These are phyloP conservation scores for Colletotrichum kahawae DNA, from an alignment of 2,329 filamentous ascomycete species.

Conservation along the genomic window DNA sequence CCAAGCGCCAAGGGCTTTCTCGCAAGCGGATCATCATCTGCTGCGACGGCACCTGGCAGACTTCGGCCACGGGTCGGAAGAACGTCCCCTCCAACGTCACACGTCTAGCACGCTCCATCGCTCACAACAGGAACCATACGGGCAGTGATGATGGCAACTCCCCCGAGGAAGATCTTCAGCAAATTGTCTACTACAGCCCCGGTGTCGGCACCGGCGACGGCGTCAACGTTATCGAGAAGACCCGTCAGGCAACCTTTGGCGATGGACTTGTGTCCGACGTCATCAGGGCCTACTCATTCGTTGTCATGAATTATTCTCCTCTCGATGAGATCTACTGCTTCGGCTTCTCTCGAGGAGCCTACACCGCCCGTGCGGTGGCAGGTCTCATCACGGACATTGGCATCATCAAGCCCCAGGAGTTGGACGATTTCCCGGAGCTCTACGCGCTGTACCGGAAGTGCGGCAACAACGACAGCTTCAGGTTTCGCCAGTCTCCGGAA, in stretches of 20 bases:
- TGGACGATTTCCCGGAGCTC: slow-evolving; percentile 21
- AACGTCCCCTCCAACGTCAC: slow-evolving; percentile 9
- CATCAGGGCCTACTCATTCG: slow-evolving; percentile 41
- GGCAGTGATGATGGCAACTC: too few relatives aligned
- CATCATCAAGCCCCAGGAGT: slow-evolving; percentile 16
- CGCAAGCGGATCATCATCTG: slow-evolving; percentile 17
- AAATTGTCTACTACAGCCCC: background rate
- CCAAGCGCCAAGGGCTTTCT: accelerated
- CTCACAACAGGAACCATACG: background rate
- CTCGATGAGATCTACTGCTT: slow-evolving; percentile 38
- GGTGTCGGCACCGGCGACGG: background rate
- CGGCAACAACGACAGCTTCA: background rate
- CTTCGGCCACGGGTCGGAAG: background rate
- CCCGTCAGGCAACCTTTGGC: background rate
- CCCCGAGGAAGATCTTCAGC: background rate
- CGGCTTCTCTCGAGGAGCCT: slow-evolving; percentile 45
- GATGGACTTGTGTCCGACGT: slow-evolving; percentile 10
- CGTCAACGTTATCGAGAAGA: background rate
- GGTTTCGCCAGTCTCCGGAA: background rate
- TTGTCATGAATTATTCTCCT: slow-evolving; percentile 36
- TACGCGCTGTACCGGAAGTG: background rate
- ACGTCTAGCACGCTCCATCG: background rate
- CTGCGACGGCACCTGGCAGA: slow-evolving; percentile 16
- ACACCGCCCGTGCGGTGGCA: slow-evolving; percentile 43
- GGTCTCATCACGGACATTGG: slow-evolving; percentile 37